Percentiles rank a stretch among this genome's conserved stretches.
phyloP scores from a whole-genome alignment of 129 eudicot genomes.

The Erigeron canadensis region DNA sequence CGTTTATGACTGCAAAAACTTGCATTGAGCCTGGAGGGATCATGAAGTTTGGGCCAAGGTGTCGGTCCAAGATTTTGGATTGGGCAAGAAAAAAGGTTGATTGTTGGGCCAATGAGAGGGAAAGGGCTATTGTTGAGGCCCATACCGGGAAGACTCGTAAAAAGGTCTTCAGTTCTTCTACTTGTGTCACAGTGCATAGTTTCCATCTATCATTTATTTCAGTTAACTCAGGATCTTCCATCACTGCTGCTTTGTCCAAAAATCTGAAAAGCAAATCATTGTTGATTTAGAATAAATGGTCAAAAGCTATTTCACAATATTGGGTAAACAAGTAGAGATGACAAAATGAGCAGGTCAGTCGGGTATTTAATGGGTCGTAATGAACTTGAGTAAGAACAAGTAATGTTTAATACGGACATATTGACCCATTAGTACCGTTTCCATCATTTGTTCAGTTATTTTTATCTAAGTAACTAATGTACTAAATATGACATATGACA shows the following conservation, averaged over 20 bases:
- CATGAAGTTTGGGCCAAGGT: constrained; percentile 43
- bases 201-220: constrained; percentile 50
- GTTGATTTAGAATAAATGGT: neutral
- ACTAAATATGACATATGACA: too few species aligned
- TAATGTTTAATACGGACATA: too few species aligned
- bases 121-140: constrained; percentile 85
- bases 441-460: too few species aligned
- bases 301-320: neutral
- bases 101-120: constrained; percentile 76
- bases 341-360: neutral
- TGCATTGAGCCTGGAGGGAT: constrained; percentile 79
- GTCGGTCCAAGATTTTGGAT: constrained; percentile 59
- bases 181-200: constrained; percentile 79
- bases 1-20: constrained; percentile 65
- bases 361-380: neutral
- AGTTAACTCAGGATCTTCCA: constrained; percentile 32
- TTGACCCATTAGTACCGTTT: too few species aligned
- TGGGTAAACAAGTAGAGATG: too few species aligned
- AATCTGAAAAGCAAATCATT: constrained; percentile 27
- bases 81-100: constrained; percentile 82
- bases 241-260: constrained; percentile 75
- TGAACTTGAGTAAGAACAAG: neutral
- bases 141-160: constrained; percentile 65
- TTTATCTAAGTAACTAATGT: too few species aligned
- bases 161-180: constrained; percentile 84